phyloP scores from a whole-genome alignment of 495 filamentous ascomycete species.

The Cudoniella acicularis region DNA sequence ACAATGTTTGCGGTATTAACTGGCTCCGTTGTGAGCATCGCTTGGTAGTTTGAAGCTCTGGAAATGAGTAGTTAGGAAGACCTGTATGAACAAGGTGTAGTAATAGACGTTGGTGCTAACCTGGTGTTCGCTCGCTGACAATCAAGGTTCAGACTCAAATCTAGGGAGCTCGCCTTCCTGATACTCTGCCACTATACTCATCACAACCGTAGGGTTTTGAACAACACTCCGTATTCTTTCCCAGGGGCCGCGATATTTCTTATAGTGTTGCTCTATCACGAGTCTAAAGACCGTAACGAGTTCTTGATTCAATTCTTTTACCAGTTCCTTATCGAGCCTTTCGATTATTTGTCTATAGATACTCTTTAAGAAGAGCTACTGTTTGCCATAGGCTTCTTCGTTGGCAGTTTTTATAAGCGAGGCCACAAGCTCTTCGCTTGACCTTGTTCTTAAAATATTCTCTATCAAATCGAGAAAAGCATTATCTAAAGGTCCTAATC shows the following conservation, averaged over 20 bases:
- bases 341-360: not conserved
- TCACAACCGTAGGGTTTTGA: not conserved
- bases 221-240: slow-evolving; percentile 1
- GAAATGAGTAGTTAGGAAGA: not conserved
- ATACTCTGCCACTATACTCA: not conserved
- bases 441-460: not conserved
- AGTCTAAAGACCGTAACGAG: not conserved
- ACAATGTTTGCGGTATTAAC: too few relatives aligned
- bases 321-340: not conserved
- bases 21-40: too few relatives aligned
- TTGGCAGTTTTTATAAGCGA: not conserved
- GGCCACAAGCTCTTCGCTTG: slow-evolving; percentile 1
- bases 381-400: not conserved
- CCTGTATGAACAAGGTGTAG: not conserved
- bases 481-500: not conserved
- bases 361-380: not conserved
- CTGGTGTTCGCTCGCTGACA: slow-evolving; percentile 1
- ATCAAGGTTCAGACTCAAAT: not conserved
- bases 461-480: not conserved
- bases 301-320: slow-evolving; percentile 1
- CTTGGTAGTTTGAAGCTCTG: not conserved
- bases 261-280: not conserved
- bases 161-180: slow-evolving; percentile 3
- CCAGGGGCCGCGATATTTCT: not conserved
- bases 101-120: not conserved